Base-by-base conservation (phyloP, 2,329 filamentous ascomycete species). In the Fusarium camptoceras region DNA sequence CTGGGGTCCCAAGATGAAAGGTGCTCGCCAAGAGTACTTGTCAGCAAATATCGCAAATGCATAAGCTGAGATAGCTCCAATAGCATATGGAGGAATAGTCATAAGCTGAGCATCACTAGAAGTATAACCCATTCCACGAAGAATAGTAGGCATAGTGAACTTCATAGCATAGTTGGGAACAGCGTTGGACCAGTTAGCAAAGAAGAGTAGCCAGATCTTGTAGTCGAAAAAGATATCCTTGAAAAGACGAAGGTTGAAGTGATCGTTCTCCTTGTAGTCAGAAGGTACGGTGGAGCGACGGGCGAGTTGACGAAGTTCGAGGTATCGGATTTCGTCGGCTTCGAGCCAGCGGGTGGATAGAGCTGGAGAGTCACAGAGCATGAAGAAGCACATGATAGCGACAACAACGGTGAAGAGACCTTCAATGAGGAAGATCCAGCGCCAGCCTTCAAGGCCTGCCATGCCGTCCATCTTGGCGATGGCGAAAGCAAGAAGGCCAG, bases 201-300 rank as follows among this genome's bases (percentile, higher is more conserved):
- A 75, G 24, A 82, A 80, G 9, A 86, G 65, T 12, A 80, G 72
- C 62, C 79, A 81, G 16, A 81, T 82, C 73, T 86, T 84, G 79
- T 83, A 85, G 70, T 86, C 84, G 8, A 75, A 76, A 1, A 85
- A 55, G 6, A 85, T 83, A 9, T 79, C 77, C 10, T 78, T 68
- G n/a, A 83, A 70, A 0, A 64, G 15, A 0, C 50, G 15, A 16
- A 64, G 59, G 6, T 64, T 64, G 4, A 64, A 64, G 15, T 64
- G 61, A 0, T 64, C 50, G 18, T 58, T 58, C 12, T 58, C 61
- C 59, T 64, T 64, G 16, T 64, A 58, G 7, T 64, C 59, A 3
- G 51, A 56, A 0, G 61, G 61, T 0, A 64, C 50, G 7, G 59
- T 24, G 9, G 61, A 61, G 8, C 59, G 43, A 0, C 61, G 59